These are phyloP conservation scores for Cicer chorassanicum DNA, from an alignment of 306 rosid species.

Conservation along the genomic window DNA sequence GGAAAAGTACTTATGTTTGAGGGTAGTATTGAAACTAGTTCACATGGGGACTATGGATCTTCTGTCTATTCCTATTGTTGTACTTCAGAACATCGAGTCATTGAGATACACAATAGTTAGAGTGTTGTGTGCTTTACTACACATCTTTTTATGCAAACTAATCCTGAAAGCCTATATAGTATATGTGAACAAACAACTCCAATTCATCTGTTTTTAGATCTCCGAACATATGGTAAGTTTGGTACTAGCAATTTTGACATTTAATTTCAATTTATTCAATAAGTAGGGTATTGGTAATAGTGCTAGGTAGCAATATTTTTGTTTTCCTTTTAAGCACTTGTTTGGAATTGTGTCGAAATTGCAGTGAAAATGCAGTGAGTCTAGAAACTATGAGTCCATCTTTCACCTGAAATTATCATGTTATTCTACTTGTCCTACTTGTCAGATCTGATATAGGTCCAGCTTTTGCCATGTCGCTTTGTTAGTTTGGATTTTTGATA, in stretches of 20 bases:
- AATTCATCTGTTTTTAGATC: not conserved
- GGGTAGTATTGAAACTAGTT: constrained; percentile 24
- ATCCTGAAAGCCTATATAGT: not conserved
- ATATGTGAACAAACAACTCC: constrained; percentile 7
- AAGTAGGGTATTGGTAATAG: constrained; percentile 14
- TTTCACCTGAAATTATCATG: constrained; percentile 4
- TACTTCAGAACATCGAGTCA: constrained; percentile 11
- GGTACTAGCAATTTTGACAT: constrained; percentile 10
- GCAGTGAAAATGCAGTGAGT: not conserved
- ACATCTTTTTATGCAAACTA: constrained; percentile 22
- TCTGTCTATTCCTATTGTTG: constrained; percentile 1
- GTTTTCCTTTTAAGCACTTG: not conserved
- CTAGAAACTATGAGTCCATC: not conserved
- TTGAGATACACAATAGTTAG: constrained; percentile 9
- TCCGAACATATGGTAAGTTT: constrained; percentile 2
- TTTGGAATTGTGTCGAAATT: not conserved
- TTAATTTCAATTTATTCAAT: constrained; percentile 13
- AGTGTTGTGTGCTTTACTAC: constrained; percentile 21
- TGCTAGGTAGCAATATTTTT: not conserved
- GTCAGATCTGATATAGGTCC: not conserved
- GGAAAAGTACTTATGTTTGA: constrained; percentile 13
- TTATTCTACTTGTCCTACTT: not conserved
- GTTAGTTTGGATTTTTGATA: constrained; percentile 10
- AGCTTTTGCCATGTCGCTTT: not conserved
- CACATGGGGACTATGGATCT: not conserved